phyloP scores from a whole-genome alignment of 495 filamentous ascomycete genomes.

The Aspergillus egyptiacus region DNA sequence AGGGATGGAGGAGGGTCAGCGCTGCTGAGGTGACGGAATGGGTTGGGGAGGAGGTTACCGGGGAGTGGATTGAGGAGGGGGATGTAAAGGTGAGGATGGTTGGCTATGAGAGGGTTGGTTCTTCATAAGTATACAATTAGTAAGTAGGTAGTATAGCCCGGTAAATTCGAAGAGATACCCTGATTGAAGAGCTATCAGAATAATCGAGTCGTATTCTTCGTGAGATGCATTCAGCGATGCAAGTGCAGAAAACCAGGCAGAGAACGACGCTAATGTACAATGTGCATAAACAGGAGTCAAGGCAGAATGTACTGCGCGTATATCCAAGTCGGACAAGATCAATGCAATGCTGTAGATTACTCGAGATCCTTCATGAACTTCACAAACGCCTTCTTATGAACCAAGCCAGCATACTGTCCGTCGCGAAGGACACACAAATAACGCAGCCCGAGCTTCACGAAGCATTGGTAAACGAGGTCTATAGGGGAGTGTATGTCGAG shows the following conservation, averaged over 20 bases:
- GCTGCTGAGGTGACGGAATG: conserved; percentile 35
- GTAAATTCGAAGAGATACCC: conserved; percentile 1
- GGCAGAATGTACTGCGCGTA: background rate
- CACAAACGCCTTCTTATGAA: conserved; percentile 96
- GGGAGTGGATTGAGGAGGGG: conserved; percentile 37
- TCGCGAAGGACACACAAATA: conserved; percentile 86
- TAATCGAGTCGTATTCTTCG: background rate
- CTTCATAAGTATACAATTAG: background rate
- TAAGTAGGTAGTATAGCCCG: no score
- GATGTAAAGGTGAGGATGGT: conserved; percentile 41
- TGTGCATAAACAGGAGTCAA: background rate
- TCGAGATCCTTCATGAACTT: conserved; percentile 84
- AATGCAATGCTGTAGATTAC: conserved; percentile 26
- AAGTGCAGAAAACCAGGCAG: background rate
- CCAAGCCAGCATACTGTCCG: conserved; percentile 82
- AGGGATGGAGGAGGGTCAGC: conserved; percentile 37
- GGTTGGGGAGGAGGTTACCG: conserved; percentile 39
- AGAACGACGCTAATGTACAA: background rate
- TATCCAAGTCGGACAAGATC: background rate
- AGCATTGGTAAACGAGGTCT: conserved; percentile 94
- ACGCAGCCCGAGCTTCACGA: conserved; percentile 85
- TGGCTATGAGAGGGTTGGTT: conserved; percentile 36
- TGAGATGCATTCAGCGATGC: no score
- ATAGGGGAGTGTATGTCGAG: conserved; percentile 87
- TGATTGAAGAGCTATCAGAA: background rate